Evolutionary conservation across 2,329 filamentous ascomycete genomes (phyloP), one percentile per base, ranked within the genome.

Genomic region (Bimuria novae-zelandiae): DNA sequence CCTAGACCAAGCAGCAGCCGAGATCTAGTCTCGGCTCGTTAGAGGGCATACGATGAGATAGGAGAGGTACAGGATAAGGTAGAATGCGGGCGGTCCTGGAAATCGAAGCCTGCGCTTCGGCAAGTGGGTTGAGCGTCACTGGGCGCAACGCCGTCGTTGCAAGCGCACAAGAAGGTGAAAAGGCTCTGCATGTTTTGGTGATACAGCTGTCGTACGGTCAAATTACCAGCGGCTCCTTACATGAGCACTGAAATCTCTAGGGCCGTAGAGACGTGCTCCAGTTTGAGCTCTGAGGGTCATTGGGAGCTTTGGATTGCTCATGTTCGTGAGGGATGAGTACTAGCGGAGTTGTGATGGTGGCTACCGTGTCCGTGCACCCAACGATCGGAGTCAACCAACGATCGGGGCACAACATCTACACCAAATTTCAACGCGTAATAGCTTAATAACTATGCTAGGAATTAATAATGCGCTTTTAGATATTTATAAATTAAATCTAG

Each of bases 101-200:
- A n/a, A 33, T 33, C 4, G 30, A 33, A n/a, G 40, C 40, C 40
- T 29, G 40, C 40, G 40, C 40, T 30, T 43, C 27, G 40, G 40
- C 23, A 43, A 17, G 43, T 40, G 17, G 36, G 36, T 23, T n/a
- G 36, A 23, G 36, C n/a, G 36, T 21, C 16, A 46, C n/a, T n/a
- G 4, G 43, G 43, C 32, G 19, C 14, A 46, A 46, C 21, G 43
- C 40, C 23, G 23, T 30, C 23, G 29, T 46, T 36, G 29, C 19
- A 36, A 36, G n/a, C 16, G 10, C 16, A 36, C 16, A 36, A 4
- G 33, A 36, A 17, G 33, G 33, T 36, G 16, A 16, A 17, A 17
- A 36, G n/a, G 33, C 33, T 36, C 16, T 17, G 19, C 16, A 17
- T 36, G 33, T 36, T 36, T 36, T 36, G 16, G 33, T 36, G 10